phyloP scores from a whole-genome alignment of 768 basidiomycete species.

The Boletus coccyginus region DNA sequence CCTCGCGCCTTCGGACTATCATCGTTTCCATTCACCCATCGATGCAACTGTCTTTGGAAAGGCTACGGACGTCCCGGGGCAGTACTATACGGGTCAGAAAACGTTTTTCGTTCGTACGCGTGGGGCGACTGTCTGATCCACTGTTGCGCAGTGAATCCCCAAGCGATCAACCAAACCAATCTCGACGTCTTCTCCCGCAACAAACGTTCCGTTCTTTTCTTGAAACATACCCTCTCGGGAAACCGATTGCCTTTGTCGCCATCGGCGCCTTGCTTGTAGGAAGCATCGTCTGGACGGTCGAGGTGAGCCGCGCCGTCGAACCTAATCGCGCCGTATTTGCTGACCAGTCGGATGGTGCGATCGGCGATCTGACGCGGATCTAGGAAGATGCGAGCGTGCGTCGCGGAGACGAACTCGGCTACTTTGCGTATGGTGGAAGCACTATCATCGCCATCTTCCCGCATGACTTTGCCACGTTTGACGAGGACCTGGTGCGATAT shows the following conservation, averaged over 20 bases:
- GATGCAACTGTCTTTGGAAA: conserved; percentile 48
- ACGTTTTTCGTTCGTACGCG: not conserved
- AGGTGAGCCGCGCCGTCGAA: conserved; percentile 9
- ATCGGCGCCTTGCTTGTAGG: conserved; percentile 84
- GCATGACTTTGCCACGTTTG: conserved; percentile 50
- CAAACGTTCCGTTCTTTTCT: conserved; percentile 51
- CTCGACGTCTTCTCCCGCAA: conserved; percentile 69
- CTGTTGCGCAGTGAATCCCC: conserved; percentile 59
- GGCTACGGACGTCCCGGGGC: conserved; percentile 45
- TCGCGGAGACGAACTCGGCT: conserved; percentile 65
- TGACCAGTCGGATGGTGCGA: not conserved
- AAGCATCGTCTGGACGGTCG: conserved; percentile 61
- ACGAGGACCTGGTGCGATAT: conserved; percentile 57
- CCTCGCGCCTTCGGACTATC: conserved; percentile 79
- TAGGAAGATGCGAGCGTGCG: conserved; percentile 49
- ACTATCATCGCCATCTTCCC: conserved; percentile 65
- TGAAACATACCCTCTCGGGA: conserved; percentile 47
- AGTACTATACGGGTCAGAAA: conserved; percentile 57
- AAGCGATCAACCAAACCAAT: conserved; percentile 65
- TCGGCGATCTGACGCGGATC: not conserved
- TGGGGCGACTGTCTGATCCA: not conserved
- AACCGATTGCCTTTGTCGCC: conserved; percentile 64
- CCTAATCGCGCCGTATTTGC: not conserved
- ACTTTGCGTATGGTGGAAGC: conserved; percentile 77
- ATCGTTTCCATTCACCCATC: conserved; percentile 73